Base-by-base conservation (phyloP, 1,284 basidiomycete species). In the Pseudozyma flocculosa region DNA sequence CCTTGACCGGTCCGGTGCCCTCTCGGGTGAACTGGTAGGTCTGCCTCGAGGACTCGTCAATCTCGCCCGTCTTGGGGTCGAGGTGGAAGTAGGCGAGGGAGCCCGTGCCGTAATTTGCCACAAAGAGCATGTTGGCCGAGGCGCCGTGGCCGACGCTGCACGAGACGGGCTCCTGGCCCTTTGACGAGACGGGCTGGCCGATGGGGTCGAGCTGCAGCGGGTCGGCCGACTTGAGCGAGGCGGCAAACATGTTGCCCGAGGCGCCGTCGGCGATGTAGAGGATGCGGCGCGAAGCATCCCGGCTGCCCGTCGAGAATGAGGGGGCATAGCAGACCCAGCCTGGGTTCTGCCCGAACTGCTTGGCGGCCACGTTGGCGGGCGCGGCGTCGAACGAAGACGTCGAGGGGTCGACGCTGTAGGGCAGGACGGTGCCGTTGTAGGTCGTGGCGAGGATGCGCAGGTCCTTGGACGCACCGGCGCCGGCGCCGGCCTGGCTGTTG, bases 61-160 rank as follows among this genome's bases (percentile, higher is more conserved):
- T 36, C n/a, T 45, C 55, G 5, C 62, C 56, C 32, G 51, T 45
- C 18, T 53, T 48, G 4, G 13, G 1, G 15, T 53, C 15, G 42
- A 71, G 45, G 3, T 29, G 5, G 26, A 69, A 22, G 17, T 70
- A 60, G 21, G 48, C 26, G 1, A 54, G 55, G 4, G 54, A 19
- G 14, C 66, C 69, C 0, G 48, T 45, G 26, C 50, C 45, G 53
- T 71, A 71, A 41, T 71, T 71, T 7, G 69, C 69, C 3, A 63
- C 57, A 24, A 65, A 65, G 2, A 65, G 37, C 23, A 57, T 7
- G 1, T 29, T 26, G 3, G 22, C 21, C 21, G 47, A 50, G 0
- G 47, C 18, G 1, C 61, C 61, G 17, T 64, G 56, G 0, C 61
- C 61, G 36, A 64, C 32, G 11, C 56, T 24, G 24, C 45, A 48